Evolutionary conservation across 1,139 yeast genomes (phyloP).

Genomic region (Magnusiomyces clavatus): DNA sequence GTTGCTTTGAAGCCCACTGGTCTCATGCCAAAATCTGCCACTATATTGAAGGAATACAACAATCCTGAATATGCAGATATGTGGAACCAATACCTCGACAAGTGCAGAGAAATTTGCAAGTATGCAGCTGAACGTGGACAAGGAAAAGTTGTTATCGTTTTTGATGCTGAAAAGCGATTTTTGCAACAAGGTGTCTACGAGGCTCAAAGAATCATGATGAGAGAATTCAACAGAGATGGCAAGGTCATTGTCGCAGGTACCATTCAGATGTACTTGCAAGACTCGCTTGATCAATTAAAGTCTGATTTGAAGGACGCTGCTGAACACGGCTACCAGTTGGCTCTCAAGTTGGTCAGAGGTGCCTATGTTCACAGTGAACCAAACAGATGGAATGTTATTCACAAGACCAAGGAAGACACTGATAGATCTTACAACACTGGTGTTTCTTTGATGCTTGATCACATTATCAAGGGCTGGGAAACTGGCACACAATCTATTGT

Average conservation of each 20-base stretch:
- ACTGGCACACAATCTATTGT: slow-evolving; percentile 33
- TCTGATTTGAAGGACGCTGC: slow-evolving; percentile 60
- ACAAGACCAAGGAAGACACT: slow-evolving; percentile 67
- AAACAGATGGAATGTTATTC: slow-evolving; percentile 58
- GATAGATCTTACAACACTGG: slow-evolving; percentile 72
- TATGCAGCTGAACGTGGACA: slow-evolving; percentile 62
- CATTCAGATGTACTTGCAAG: slow-evolving; percentile 82
- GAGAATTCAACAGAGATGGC: slow-evolving; percentile 57
- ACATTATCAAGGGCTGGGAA: slow-evolving; percentile 45
- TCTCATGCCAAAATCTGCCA: slow-evolving; percentile 66
- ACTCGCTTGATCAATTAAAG: slow-evolving; percentile 54
- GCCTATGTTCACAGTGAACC: slow-evolving; percentile 92
- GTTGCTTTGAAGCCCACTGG: slow-evolving; percentile 93
- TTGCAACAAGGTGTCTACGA: slow-evolving; percentile 89
- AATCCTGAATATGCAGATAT: slow-evolving; percentile 44
- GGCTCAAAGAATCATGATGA: slow-evolving; percentile 74
- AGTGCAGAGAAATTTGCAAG: slow-evolving; percentile 56
- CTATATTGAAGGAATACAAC: slow-evolving; percentile 58
- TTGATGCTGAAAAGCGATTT: slow-evolving; percentile 89
- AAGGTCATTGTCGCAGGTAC: slow-evolving; percentile 78
- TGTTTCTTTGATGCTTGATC: slow-evolving; percentile 53
- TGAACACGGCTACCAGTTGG: slow-evolving; percentile 57
- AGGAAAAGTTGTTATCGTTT: slow-evolving; percentile 78
- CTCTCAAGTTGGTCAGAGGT: slow-evolving; percentile 92
- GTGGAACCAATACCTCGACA: slow-evolving; percentile 56